A percentile compares a stretch with the other conserved stretches of the same genome.
Conservation (phyloP, 73 alveolate genomes). For the Urostyla sp. region DNA sequence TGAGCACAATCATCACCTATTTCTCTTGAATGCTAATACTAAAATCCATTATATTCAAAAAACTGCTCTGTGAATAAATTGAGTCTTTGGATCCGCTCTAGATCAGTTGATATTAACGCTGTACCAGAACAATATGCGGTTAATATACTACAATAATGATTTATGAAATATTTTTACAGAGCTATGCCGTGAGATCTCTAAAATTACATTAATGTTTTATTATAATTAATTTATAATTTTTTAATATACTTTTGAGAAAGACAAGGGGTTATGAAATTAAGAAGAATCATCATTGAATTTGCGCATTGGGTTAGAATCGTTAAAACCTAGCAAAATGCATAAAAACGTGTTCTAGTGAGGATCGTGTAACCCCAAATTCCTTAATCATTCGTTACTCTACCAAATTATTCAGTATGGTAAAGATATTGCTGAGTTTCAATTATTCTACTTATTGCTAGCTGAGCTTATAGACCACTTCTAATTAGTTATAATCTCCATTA, state of each 20-base stretch:
- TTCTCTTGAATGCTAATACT: slow-evolving; percentile 29
- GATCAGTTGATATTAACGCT: too few relatives aligned
- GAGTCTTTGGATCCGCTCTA: too few relatives aligned
- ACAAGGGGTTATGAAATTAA: neutral
- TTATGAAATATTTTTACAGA: too few relatives aligned
- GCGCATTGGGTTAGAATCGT: neutral
- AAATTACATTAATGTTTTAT: neutral
- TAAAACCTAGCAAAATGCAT: slow-evolving; percentile 49
- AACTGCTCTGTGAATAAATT: too few relatives aligned
- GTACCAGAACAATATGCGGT: too few relatives aligned
- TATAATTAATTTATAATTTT: too few relatives aligned
- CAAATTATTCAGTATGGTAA: slow-evolving; percentile 2
- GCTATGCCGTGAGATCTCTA: neutral
- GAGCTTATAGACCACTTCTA: too few relatives aligned
- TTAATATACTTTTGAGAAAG: neutral
- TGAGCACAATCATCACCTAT: slow-evolving; percentile 40
- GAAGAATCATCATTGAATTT: neutral
- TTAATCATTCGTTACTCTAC: neutral
- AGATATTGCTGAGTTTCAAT: neutral
- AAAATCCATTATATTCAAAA: too few relatives aligned
- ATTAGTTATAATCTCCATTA: too few relatives aligned
- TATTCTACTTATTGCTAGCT: too few relatives aligned
- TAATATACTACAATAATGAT: too few relatives aligned
- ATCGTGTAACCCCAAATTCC: slow-evolving; percentile 48
- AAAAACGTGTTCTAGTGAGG: slow-evolving; percentile 53